These are phyloP conservation scores for Botrytis aclada DNA, from an alignment of 2,329 filamentous ascomycete species.

Conservation along the genomic window DNA sequence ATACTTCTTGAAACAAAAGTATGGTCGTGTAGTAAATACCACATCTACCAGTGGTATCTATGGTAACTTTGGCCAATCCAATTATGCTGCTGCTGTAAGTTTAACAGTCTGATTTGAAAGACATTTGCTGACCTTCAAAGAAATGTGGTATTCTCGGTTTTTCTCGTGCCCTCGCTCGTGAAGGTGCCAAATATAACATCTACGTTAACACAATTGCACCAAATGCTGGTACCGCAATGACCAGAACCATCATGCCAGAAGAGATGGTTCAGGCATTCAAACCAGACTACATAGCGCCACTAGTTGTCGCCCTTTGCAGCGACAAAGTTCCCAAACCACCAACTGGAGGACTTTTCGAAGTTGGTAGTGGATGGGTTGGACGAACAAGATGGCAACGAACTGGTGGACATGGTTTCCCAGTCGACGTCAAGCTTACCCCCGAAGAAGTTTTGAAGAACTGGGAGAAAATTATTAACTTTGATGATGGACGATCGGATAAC, in stretches of 20 bases:
- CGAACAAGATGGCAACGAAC: slow-evolving; percentile 92
- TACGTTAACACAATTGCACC: slow-evolving; percentile 97
- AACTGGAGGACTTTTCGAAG: slow-evolving; percentile 89
- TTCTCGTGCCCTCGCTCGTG: slow-evolving; percentile 86
- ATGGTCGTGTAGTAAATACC: slow-evolving; percentile 94
- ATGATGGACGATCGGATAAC: slow-evolving; percentile 82
- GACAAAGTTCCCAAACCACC: slow-evolving; percentile 83
- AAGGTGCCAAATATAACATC: slow-evolving; percentile 97
- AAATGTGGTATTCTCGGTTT: slow-evolving; percentile 94
- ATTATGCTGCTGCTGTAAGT: slow-evolving; percentile 86
- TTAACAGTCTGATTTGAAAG: slow-evolving; percentile 36
- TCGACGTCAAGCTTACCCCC: slow-evolving; percentile 78
- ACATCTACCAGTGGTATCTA: slow-evolving; percentile 97
- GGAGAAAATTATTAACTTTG: slow-evolving; percentile 80
- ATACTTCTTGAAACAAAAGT: slow-evolving; percentile 97
- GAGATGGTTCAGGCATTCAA: slow-evolving; percentile 99
- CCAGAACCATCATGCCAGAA: slow-evolving; percentile 87
- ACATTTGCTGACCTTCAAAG: slow-evolving; percentile 41
- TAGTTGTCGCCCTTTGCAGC: slow-evolving; percentile 79
- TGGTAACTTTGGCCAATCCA: slow-evolving; percentile 97
- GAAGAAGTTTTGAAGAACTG: slow-evolving; percentile 77
- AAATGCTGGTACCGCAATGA: slow-evolving; percentile 96
- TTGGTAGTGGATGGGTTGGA: slow-evolving; percentile 89
- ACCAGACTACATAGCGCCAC: slow-evolving; percentile 94
- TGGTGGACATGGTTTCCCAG: slow-evolving; percentile 85